Percentiles rank a stretch among this genome's conserved stretches.
Evolutionary conservation across 2,329 filamentous ascomycete genomes (phyloP).

Genomic region (Botrytis hyacinthi): DNA sequence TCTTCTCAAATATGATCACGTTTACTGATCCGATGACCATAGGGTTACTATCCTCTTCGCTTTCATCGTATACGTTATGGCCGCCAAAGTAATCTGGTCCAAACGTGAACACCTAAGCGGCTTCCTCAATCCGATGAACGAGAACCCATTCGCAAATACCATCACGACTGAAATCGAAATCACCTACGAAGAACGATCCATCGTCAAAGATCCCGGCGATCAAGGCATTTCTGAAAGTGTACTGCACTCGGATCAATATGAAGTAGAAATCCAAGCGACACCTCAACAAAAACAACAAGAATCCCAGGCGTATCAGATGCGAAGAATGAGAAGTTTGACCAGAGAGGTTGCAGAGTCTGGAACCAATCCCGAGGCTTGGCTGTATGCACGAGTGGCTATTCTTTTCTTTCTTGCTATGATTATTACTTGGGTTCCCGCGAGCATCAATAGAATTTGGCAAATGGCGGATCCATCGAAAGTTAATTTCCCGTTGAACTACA

Average conservation of each 20-base stretch:
- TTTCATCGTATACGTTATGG: slow-evolving; percentile 61
- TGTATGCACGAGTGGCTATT: slow-evolving; percentile 65
- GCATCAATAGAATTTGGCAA: slow-evolving; percentile 21
- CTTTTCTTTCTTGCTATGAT: slow-evolving; percentile 68
- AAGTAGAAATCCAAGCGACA: slow-evolving; percentile 21
- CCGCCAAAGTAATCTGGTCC: slow-evolving; percentile 61
- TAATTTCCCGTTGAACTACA: slow-evolving; percentile 22
- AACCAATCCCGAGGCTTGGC: slow-evolving; percentile 53
- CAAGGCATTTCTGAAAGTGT: slow-evolving; percentile 25
- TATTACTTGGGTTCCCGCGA: slow-evolving; percentile 56
- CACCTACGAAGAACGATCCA: slow-evolving; percentile 47
- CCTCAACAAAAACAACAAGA: slow-evolving; percentile 17
- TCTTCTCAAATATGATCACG: slow-evolving; percentile 29
- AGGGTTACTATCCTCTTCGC: slow-evolving; percentile 56
- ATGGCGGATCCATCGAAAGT: slow-evolving; percentile 9
- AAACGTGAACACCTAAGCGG: slow-evolving; percentile 60
- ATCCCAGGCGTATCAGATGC: neutral
- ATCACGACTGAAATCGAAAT: slow-evolving; percentile 38
- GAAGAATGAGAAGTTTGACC: slow-evolving; percentile 18
- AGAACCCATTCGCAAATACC: slow-evolving; percentile 42
- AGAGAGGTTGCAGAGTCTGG: slow-evolving; percentile 7
- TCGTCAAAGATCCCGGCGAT: slow-evolving; percentile 22
- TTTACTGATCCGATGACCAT: neutral
- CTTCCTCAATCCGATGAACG: slow-evolving; percentile 51
- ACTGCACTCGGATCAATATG: neutral